These are phyloP conservation scores for Dysphania ambrosioides DNA, from an alignment of 148 eudicot genomes.

Conservation along the genomic window DNA sequence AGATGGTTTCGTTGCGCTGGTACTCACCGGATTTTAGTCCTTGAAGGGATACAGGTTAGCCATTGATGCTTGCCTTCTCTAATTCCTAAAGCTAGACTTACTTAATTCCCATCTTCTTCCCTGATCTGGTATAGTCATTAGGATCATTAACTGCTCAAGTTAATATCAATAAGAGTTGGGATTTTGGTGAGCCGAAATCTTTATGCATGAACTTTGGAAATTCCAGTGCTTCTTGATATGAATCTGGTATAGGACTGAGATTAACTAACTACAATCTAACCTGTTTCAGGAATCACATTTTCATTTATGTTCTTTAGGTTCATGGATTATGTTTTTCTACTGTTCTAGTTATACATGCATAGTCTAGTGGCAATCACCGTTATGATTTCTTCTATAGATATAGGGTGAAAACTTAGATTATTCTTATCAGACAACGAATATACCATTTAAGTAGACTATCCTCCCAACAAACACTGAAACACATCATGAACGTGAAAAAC, in stretches of 20 bases:
- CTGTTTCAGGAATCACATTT: not conserved
- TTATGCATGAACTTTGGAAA: not conserved
- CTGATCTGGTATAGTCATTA: not conserved
- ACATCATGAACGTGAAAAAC: not conserved
- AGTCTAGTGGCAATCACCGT: no score
- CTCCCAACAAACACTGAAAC: not conserved
- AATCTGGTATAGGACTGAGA: not conserved
- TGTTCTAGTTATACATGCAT: no score
- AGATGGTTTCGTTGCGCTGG: constrained; percentile 41
- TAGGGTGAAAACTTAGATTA: no score
- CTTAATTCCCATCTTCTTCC: not conserved
- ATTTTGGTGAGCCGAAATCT: not conserved
- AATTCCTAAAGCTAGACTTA: not conserved
- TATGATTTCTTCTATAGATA: no score
- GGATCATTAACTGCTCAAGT: no score
- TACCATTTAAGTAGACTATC: not conserved
- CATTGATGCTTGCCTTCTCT: constrained; percentile 10
- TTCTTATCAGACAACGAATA: not conserved
- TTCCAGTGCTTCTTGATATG: not conserved
- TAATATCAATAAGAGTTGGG: not conserved
- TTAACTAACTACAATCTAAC: not conserved
- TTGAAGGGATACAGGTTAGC: constrained; percentile 89
- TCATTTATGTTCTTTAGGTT: not conserved
- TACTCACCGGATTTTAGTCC: constrained; percentile 65
- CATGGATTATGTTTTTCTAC: not conserved